A percentile compares a stretch with the other conserved stretches of the same genome.
Conservation (phyloP, 169 alveolate genomes). For the Besnoitia besnoiti region DNA sequence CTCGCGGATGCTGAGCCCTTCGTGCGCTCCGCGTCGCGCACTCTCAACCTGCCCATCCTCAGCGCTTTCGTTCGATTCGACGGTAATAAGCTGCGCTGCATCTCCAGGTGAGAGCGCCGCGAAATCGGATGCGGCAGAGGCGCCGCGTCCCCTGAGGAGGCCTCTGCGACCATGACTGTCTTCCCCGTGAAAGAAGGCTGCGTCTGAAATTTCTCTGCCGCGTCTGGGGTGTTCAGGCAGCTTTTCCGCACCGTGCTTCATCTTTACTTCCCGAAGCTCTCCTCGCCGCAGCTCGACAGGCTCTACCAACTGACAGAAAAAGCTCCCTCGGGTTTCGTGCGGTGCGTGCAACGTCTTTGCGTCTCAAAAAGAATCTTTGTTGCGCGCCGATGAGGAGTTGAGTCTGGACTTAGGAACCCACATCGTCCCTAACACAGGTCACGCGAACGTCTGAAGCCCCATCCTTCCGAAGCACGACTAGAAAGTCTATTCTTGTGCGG, state of each 20-base stretch:
- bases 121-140: not conserved
- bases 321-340: constrained; percentile 36
- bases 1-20: too few relatives aligned
- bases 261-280: constrained; percentile 27
- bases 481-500: too few relatives aligned
- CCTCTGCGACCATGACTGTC: not conserved
- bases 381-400: too few relatives aligned
- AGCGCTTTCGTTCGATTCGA: constrained; percentile 18
- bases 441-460: too few relatives aligned
- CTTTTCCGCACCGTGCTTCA: constrained; percentile 58
- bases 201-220: not conserved
- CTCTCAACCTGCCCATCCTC: not conserved
- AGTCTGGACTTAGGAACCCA: too few relatives aligned
- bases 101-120: not conserved
- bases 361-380: too few relatives aligned
- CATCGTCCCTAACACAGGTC: too few relatives aligned
- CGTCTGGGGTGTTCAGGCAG: not conserved
- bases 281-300: constrained; percentile 48
- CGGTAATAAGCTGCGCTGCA: not conserved
- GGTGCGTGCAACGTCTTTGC: too few relatives aligned
- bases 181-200: too few relatives aligned
- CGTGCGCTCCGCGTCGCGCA: not conserved
- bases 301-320: constrained; percentile 45
- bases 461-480: too few relatives aligned
- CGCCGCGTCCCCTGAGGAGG: too few relatives aligned